Evolutionary conservation across 1,284 basidiomycete species (phyloP), one percentile per base, ranked within the genome.

Genomic region (Hypsizygus ulmarius): DNA sequence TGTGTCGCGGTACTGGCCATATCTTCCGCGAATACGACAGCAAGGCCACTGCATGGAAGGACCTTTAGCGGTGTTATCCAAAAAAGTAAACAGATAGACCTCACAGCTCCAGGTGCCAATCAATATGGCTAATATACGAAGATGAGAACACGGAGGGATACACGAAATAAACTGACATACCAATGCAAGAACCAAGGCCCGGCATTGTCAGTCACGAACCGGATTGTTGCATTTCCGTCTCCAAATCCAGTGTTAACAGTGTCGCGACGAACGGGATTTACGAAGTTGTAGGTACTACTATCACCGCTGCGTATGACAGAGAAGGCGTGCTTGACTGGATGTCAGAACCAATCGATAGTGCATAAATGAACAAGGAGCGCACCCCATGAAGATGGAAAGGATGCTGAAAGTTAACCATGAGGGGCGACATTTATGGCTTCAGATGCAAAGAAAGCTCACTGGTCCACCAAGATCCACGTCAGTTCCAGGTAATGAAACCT

Each of bases 151-250:
- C 10, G 15, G 43, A 29, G 18, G 35, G 5, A 36, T 25, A 3
- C 9, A 39, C 11, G 34, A 4, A 53, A 56, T 16, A 30, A 36
- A 33, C 1, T 11, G 21, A 35, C 47, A 2, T 19, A 66, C 67
- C 73, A 73, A 55, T 75, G 72, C 21, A 75, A 54, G 53, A 75
- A 64, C 73, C 75, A 76, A 5, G 74, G 74, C 0, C 73, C 75
- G 32, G 74, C 58, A 47, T 77, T 78, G 50, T 75, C 68, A 0
- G 74, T 75, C 3, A 54, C 55, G 56, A 69, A 67, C n/a, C 71
- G 65, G 49, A 73, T 65, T 6, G 64, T 64, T 6, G 65, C 64
- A 19, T 66, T 63, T 34, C 64, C 63, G 3, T 55, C 62, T 0
- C 37, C 49, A 21, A 36, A 45, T 38, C 69, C 70, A 27, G 61